A percentile compares a stretch with the other conserved stretches of the same genome.
These are phyloP conservation scores for Condylostoma magnum DNA, from an alignment of 169 alveolate genomes.

Conservation along the genomic window DNA sequence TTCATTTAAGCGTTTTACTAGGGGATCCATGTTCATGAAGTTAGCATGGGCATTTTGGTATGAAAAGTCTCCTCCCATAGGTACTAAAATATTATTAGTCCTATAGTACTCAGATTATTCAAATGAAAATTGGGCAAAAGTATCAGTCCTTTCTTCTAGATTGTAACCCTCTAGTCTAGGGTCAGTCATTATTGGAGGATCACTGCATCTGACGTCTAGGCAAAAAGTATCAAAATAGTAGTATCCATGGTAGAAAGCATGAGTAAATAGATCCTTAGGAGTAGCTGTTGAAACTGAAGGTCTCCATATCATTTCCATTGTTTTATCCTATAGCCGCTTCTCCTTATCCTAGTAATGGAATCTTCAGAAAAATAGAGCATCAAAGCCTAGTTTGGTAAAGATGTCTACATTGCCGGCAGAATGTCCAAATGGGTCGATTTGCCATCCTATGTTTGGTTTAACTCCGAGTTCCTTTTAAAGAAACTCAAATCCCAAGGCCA, in stretches of 20 bases:
- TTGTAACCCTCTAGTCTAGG: conserved; percentile 31
- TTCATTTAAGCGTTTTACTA: not conserved
- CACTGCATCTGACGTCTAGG: conserved; percentile 23
- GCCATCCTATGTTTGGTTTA: conserved; percentile 81
- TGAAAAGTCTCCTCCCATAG: conserved; percentile 1
- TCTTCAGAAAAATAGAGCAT: conserved; percentile 74
- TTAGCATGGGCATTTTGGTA: not conserved
- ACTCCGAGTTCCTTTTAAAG: conserved; percentile 50
- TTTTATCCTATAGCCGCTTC: conserved; percentile 34
- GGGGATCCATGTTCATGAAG: not conserved
- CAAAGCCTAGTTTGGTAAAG: conserved; percentile 69
- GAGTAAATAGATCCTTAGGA: not conserved
- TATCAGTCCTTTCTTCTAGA: conserved; percentile 1
- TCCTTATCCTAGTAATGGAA: conserved; percentile 64
- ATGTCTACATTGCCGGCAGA: conserved; percentile 58
- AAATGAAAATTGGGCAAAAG: conserved; percentile 1
- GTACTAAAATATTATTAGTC: not conserved
- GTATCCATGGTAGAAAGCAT: conserved; percentile 31
- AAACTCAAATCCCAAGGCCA: conserved; percentile 64
- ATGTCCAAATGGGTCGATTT: conserved; percentile 90
- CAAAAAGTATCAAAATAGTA: conserved; percentile 52
- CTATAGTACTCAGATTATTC: conserved; percentile 3
- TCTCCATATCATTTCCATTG: conserved; percentile 68
- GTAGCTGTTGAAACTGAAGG: conserved; percentile 22
- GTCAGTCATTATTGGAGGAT: conserved; percentile 25